These are phyloP conservation scores for Gigaspora rosea DNA, from an alignment of 192 early-diverging fungal genomes.

Conservation along the genomic window DNA sequence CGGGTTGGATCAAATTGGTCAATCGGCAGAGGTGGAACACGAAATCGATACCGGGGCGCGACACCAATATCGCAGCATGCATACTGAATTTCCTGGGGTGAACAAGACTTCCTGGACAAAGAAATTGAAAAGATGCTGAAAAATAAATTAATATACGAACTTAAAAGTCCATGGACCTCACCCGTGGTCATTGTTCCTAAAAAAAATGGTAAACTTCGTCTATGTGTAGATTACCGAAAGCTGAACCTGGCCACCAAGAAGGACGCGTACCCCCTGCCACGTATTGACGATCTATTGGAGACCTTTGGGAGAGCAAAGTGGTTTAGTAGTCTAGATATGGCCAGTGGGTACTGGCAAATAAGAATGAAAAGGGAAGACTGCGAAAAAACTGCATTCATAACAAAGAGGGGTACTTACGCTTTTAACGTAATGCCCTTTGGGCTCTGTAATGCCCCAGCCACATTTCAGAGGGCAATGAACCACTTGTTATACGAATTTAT, in stretches of 20 bases:
- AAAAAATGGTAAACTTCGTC: not conserved
- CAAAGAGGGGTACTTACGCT: conserved; percentile 37
- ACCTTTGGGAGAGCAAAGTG: conserved; percentile 16
- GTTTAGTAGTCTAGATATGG: conserved; percentile 46
- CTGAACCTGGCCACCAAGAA: conserved; percentile 49
- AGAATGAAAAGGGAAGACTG: conserved; percentile 22
- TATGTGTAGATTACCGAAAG: not conserved
- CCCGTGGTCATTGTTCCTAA: not conserved
- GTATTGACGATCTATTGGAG: conserved; percentile 51
- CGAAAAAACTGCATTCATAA: conserved; percentile 38
- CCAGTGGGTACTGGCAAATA: conserved; percentile 34
- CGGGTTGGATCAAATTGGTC: too few species aligned
- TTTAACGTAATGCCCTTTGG: conserved; percentile 44
- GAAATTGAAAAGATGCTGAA: too few species aligned
- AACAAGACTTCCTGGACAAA: too few species aligned
- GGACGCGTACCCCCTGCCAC: conserved; percentile 45
- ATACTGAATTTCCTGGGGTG: too few species aligned
- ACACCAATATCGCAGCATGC: too few species aligned
- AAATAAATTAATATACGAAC: too few species aligned
- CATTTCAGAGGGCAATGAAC: conserved; percentile 45
- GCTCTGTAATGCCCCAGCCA: conserved; percentile 45
- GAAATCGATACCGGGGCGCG: too few species aligned
- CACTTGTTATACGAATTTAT: conserved; percentile 35
- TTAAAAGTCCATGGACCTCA: too few species aligned
- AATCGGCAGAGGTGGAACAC: too few species aligned